Evolutionary conservation across 345 rosid species (phyloP), one percentile per base, ranked within the genome.

Genomic region (Brassica cretica): DNA sequence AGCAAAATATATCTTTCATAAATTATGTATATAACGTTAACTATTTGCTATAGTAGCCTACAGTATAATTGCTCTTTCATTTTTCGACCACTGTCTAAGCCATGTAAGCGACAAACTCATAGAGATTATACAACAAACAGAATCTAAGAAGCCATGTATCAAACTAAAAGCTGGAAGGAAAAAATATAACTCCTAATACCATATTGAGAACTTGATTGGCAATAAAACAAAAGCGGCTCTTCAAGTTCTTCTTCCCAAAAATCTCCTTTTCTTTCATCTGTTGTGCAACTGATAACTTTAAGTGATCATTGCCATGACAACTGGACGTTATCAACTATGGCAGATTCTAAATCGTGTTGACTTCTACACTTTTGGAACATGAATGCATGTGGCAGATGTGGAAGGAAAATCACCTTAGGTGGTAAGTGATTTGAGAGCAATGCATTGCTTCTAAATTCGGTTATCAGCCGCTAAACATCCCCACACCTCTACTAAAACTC

Each of bases 361-460:
- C 11, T 39, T 39, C 46, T 39, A 39, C 46, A 39, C 46, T 39
- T 39, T 8, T 3, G 9, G 46, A 39, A 39, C 46, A 39, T 9
- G 46, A 49, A 65, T 0, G 65, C 75, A 10, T 44, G 59, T 58
- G 41, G 16, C 6, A 70, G 49, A 53, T 63, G 63, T 9, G 70
- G 68, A 75, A 63, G 62, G 68, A 80, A 63, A 75, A 39, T 75
- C 80, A 92, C 98, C 96, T 94, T 94, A 66, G 98, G 98, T 59
- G 98, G 98, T 75, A 92, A 82, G 85, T 94, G 98, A 88, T 94
- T 92, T 75, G 98, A 94, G 68, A 94, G 84, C 83, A 94, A 81
- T 63, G 91, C 89, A 77, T 94, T 92, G 41, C 97, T 94, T 86
- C 98, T 89, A 39, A 39, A 39, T 10, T 39, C 46, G 46, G 12